Percentiles rank a stretch among this genome's conserved stretches.
phyloP scores from a whole-genome alignment of 352 stramenopile genomes.

The Globisporangium okanoganense region DNA sequence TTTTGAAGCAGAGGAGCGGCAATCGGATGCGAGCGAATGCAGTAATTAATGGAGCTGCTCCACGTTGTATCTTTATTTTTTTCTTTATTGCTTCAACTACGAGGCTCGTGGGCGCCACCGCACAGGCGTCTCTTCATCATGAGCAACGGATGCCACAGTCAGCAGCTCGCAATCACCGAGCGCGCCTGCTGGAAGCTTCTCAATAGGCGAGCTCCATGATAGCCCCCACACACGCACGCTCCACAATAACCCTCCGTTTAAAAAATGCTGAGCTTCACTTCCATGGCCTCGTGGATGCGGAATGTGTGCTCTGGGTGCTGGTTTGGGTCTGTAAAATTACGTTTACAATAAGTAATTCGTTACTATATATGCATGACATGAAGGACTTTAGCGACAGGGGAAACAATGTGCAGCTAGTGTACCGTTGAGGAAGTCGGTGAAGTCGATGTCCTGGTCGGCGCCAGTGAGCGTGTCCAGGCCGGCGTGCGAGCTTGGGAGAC shows the following conservation, averaged over 20 bases:
- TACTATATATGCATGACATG: neutral
- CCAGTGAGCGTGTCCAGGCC: constrained; percentile 79
- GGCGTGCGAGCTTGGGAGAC: constrained; percentile 68
- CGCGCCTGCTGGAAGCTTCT: too few relatives aligned
- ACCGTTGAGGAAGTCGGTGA: constrained; percentile 84
- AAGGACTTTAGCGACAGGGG: neutral
- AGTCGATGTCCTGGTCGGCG: constrained; percentile 76
- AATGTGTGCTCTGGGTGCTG: constrained; percentile 79
- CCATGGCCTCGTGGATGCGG: constrained; percentile 85
- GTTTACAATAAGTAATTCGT: neutral
- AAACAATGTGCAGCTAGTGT: neutral
- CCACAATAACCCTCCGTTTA: constrained; percentile 30
- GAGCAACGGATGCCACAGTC: neutral
- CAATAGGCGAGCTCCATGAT: neutral
- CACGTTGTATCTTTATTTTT: neutral
- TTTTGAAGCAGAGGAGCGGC: neutral
- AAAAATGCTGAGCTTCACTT: constrained; percentile 89
- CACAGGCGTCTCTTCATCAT: neutral
- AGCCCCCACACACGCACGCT: too few relatives aligned
- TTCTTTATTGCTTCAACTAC: neutral
- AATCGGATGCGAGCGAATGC: too few relatives aligned
- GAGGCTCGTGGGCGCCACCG: neutral
- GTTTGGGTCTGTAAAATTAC: constrained; percentile 44
- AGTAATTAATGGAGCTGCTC: neutral
- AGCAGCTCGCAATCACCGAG: neutral